Conservation (phyloP, 73 alveolate species). For the Paramecium primaurelia region DNA sequence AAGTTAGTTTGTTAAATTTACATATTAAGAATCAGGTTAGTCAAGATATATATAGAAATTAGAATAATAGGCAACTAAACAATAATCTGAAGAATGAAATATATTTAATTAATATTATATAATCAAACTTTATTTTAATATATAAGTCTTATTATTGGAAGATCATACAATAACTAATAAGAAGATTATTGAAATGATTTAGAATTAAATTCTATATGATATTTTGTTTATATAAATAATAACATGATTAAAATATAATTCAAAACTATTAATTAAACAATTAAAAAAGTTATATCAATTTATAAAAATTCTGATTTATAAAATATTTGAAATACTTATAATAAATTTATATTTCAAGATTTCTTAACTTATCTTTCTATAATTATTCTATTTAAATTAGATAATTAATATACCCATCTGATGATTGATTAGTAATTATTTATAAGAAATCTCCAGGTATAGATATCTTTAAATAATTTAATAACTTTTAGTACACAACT, state of each 20-base stretch:
- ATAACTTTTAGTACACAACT: not conserved
- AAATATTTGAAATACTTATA: not conserved
- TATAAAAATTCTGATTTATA: not conserved
- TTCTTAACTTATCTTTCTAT: not conserved
- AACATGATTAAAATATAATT: too few species aligned
- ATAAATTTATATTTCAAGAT: not conserved
- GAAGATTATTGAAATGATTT: too few species aligned
- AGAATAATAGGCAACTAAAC: not conserved
- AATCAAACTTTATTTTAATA: not conserved
- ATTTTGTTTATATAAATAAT: too few species aligned
- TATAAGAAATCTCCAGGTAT: not conserved
- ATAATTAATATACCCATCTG: not conserved
- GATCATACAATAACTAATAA: too few species aligned
- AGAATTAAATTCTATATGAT: too few species aligned
- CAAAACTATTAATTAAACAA: not conserved
- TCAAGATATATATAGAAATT: not conserved
- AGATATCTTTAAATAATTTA: not conserved
- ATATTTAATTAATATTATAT: not conserved
- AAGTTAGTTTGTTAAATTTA: not conserved
- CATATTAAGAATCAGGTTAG: not conserved
- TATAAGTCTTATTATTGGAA: not conserved
- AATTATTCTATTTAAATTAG: not conserved
- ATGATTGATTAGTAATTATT: not conserved
- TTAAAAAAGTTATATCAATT: too few species aligned
- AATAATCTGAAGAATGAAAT: not conserved